Evolutionary conservation across 768 basidiomycete genomes (phyloP), one percentile per base, ranked within the genome.

Genomic region (Glaciozyma antarctica): DNA sequence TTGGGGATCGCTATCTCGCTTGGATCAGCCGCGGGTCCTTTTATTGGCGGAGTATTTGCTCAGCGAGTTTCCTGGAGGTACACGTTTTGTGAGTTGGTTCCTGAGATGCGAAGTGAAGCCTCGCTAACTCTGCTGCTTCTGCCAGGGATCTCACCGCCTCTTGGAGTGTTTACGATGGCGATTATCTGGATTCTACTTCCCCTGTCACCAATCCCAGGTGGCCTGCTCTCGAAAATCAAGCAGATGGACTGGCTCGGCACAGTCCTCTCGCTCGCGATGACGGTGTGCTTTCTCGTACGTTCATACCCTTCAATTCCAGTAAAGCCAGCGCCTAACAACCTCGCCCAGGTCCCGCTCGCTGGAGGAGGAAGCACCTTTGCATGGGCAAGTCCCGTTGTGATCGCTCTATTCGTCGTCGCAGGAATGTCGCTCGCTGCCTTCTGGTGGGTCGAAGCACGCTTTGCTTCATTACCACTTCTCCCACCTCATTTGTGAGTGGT

Each of bases 181-280:
- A 51, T 73, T 53, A 66, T 66, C 43, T 73, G 73, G 62, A 54
- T 73, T 59, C 67, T 74, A 49, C 61, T 75, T 15, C 74, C 74
- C 16, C 64, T 74, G 21, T 72, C 72, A 54, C 71, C 68, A 5
- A 70, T 73, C 26, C 56, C 65, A 2, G 74, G 74, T 17, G 51
- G 63, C 65, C 52, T 61, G 45, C 45, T 58, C 57, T 41, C 45
- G 22, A 75, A 75, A 55, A 62, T 75, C 13, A 28, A 44, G 15
- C 69, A 72, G 53, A 73, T 75, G 60, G 74, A 75, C 60, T 74
- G 72, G 63, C n/a, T 66, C 24, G 75, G 75, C 6, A 72, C 73
- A n/a, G 19, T 72, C 44, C 64, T 74, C 19, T 64, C 69, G 21
- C 71, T 71, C 8, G 66, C 68, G 1, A 68, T 63, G 16, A 74